Evolutionary conservation across 2,329 filamentous ascomycete species (phyloP), one percentile per base, ranked within the genome.

Genomic region (Tolypocladium endophyticum): DNA sequence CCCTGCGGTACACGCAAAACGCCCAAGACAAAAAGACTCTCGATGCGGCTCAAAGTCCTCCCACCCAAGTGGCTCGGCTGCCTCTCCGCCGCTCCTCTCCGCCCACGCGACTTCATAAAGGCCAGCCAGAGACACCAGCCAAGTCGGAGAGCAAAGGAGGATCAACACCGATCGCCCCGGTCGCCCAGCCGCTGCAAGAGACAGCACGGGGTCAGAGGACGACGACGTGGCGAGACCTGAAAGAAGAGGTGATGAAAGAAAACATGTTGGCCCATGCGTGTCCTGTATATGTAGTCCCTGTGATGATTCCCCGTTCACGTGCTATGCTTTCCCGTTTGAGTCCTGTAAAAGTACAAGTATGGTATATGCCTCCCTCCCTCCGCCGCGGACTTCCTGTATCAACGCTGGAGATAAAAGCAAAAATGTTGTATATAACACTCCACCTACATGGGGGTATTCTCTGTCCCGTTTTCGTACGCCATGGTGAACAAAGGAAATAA

Each of bases 391-490:
- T 50, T 54, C 47, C 36, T 58, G 36, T 43, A 54, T 58, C 57
- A 41, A 38, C 38, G 54, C 54, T 54, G 39, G 25, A 30, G 16
- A 39, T 18, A 18, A 39, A 39, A 43, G 39, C 23, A 36, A 56
- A 41, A 54, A 23, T 7, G 8, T 28, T 30, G 41, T 57, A 57
- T 57, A 50, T 57, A 50, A n/a, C 56, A 50, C 38, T 56, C 23
- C 55, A 23, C 43, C 36, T 18, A 33, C 43, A 39, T 43, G 55
- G 20, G 54, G 58, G 58, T 59, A 59, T 59, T 59, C 56, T 54
- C 58, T 35, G 43, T 57, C 58, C 28, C 35, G 52, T 60, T 58
- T 60, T 60, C 59, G 52, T 58, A 41, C 59, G 59, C 59, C 59
- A 25, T 56, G 23, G 11, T 50, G 33, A 50, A 58, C 45, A 58